A percentile compares a stretch with the other conserved stretches of the same genome.
Conservation (phyloP, 2,329 filamentous ascomycete genomes). For the Cytospora piceicola region DNA sequence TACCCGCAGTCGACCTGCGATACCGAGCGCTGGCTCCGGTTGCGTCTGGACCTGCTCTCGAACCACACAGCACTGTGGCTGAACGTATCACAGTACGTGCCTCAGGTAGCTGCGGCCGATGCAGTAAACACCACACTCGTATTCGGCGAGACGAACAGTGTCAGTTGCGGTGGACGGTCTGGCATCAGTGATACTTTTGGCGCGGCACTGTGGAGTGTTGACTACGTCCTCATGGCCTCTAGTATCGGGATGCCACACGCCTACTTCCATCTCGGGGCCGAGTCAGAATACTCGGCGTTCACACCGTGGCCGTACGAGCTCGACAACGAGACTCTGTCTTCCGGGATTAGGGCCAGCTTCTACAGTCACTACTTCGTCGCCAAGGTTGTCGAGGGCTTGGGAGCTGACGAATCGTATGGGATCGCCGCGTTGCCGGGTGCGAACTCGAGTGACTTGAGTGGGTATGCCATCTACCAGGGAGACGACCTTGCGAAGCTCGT, state of each 20-base stretch:
- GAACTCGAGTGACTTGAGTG: slow-evolving; percentile 41
- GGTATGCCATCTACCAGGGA: slow-evolving; percentile 39
- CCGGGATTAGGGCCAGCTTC: slow-evolving; percentile 40
- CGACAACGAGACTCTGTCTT: slow-evolving; percentile 39
- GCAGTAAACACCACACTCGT: slow-evolving; percentile 44
- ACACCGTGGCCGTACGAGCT: slow-evolving; percentile 34
- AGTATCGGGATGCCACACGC: slow-evolving; percentile 41
- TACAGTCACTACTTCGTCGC: slow-evolving; percentile 44
- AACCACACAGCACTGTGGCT: slow-evolving; percentile 37
- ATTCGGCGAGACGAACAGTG: slow-evolving; percentile 53
- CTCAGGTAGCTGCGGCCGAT: slow-evolving; percentile 35
- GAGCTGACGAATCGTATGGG: slow-evolving; percentile 17
- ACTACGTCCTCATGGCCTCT: slow-evolving; percentile 47
- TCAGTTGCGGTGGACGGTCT: slow-evolving; percentile 43
- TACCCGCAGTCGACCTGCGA: slow-evolving; percentile 41
- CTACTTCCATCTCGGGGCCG: slow-evolving; percentile 47
- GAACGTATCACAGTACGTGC: slow-evolving; percentile 39
- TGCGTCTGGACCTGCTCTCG: slow-evolving; percentile 41
- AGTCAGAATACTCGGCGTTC: slow-evolving; percentile 29
- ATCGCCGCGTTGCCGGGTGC: slow-evolving; percentile 41
- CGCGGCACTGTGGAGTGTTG: slow-evolving; percentile 53
- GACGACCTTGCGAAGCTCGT: slow-evolving; percentile 39
- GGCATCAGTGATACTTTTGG: slow-evolving; percentile 53
- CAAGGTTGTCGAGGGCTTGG: slow-evolving; percentile 33
- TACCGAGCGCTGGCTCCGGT: slow-evolving; percentile 38